Conservation (phyloP, 2,329 filamentous ascomycete genomes). For the Fusarium musae region DNA sequence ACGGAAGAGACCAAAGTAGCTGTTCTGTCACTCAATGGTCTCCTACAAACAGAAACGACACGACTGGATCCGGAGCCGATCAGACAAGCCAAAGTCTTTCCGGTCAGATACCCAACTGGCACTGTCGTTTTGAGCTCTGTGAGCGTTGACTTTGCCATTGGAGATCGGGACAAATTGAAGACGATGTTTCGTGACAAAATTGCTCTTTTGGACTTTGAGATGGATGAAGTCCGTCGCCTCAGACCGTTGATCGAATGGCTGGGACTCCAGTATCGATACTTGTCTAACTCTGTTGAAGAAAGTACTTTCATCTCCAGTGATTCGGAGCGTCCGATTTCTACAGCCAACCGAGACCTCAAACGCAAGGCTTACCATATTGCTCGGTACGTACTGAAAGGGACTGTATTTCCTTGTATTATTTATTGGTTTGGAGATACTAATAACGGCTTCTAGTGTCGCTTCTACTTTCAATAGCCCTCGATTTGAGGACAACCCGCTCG, state of each 20-base stretch:
- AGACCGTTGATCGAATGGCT: constrained; percentile 23
- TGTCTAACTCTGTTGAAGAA: constrained; percentile 22
- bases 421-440: background rate
- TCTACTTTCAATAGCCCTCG: background rate
- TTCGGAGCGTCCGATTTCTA: background rate
- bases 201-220: constrained; percentile 25
- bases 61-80: constrained; percentile 13
- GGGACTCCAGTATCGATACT: constrained; percentile 7
- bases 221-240: constrained; percentile 16
- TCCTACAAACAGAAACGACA: background rate
- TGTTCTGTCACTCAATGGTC: constrained; percentile 7
- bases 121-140: constrained; percentile 6
- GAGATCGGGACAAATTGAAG: constrained; percentile 15
- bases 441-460: background rate
- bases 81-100: constrained; percentile 23
- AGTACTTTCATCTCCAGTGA: background rate
- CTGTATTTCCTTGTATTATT: background rate
- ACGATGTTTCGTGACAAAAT: constrained; percentile 6
- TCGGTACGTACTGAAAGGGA: constrained; percentile 4
- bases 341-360: constrained; percentile 13
- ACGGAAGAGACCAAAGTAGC: constrained; percentile 15
- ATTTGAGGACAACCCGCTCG: background rate
- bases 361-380: constrained; percentile 22
- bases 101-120: constrained; percentile 8
- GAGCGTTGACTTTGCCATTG: constrained; percentile 22